Evolutionary conservation across 2,329 filamentous ascomycete species (phyloP), one percentile per base, ranked within the genome.

Genomic region (Metarhizium anisopliae): DNA sequence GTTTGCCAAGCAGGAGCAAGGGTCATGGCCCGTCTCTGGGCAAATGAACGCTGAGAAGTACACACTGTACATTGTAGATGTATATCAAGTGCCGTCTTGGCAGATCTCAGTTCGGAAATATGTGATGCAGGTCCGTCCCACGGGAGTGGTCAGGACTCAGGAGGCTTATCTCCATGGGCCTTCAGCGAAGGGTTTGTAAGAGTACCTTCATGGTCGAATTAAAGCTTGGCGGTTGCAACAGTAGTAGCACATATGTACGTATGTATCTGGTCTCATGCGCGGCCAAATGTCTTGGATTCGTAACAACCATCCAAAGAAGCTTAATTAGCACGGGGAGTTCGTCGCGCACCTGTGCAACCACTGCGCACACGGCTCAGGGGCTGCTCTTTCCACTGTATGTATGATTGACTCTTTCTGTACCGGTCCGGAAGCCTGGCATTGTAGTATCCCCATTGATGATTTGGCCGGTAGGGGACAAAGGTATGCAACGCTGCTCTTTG

Each of bases 81-180:
- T 25, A 4, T 25, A 25, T 25, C 25, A 43, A 56, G 29, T 53
- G 51, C 47, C 36, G 55, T 50, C 51, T 53, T 56, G 55, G 55
- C 51, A 53, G 13, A 53, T 47, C 38, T 56, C 20, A 35, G 47
- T 47, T 50, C 38, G 45, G 35, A 51, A 43, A 49, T 35, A n/a
- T 50, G 42, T 47, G 51, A n/a, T 29, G n/a, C 45, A 30, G 30
- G 16, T 18, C 16, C 30, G 6, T 4, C 16, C 51, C 40, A 16
- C 6, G 51, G 38, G 25, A 29, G 36, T 52, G 40, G 49, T 40
- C 29, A 36, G 32, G 32, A 11, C 40, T 40, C 29, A 36, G 32
- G 32, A 35, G 32, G 6, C 10, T 35, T 7, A 7, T 35, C 32
- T 35, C 32, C 32, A 35, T 35, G 32, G 7, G 32, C 10, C 32